phyloP scores from a whole-genome alignment of 176 grass and related monocot genomes.

The Oryza punctata region DNA sequence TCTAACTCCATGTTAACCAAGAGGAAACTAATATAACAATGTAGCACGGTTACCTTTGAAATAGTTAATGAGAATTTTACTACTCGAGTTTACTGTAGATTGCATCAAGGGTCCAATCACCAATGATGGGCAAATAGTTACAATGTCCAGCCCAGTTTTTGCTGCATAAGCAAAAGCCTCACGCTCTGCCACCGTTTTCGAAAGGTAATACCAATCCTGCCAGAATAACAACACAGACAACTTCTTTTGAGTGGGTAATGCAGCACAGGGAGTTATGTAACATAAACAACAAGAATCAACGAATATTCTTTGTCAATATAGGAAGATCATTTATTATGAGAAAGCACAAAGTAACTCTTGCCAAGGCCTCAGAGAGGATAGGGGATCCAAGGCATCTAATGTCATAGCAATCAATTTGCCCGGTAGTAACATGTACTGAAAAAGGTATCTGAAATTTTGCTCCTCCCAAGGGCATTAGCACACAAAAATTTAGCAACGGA shows the following conservation, averaged over 20 bases:
- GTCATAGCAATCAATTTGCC: neutral
- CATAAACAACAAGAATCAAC: neutral
- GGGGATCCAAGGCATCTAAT: neutral
- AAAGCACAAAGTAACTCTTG: neutral
- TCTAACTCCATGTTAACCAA: neutral
- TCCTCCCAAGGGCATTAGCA: neutral
- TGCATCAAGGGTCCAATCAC: conserved; percentile 54
- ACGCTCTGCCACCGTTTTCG: conserved; percentile 55
- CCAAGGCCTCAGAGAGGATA: neutral
- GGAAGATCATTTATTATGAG: neutral
- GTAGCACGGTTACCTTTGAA: conserved; percentile 34
- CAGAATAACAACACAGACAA: neutral
- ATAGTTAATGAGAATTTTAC: conserved; percentile 40
- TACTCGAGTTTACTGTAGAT: conserved; percentile 46
- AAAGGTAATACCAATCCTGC: conserved; percentile 66
- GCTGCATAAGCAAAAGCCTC: conserved; percentile 49
- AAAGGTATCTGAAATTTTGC: neutral
- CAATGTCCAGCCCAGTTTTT: conserved; percentile 49
- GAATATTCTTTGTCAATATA: neutral
- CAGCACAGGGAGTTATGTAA: neutral
- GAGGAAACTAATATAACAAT: conserved; percentile 13
- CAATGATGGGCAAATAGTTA: conserved; percentile 40
- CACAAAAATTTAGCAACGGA: neutral
- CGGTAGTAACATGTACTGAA: neutral
- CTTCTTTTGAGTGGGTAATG: neutral